Percentiles rank a stretch among this genome's conserved stretches.
These are phyloP conservation scores for Aspergillus coremiiformis DNA, from an alignment of 495 filamentous ascomycete genomes.

Conservation along the genomic window DNA sequence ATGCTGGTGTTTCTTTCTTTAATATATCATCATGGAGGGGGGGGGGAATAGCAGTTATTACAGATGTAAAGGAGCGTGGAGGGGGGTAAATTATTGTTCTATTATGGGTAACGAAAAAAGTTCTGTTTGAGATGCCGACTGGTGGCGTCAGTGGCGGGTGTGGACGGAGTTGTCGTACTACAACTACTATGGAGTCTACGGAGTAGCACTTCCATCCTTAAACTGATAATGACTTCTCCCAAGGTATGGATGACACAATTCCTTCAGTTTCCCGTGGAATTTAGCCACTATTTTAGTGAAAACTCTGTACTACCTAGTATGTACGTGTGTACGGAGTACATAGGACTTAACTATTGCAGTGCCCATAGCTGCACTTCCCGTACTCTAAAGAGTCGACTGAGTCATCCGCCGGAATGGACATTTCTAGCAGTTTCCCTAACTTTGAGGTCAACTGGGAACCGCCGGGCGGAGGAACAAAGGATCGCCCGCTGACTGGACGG, in stretches of 20 bases:
- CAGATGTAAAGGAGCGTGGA: no score
- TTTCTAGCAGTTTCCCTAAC: constrained; percentile 12
- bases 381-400: neutral
- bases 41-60: neutral
- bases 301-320: neutral
- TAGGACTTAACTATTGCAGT: neutral
- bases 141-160: constrained; percentile 27
- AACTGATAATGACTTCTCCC: neutral
- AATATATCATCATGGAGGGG: neutral
- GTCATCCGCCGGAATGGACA: constrained; percentile 1
- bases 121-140: constrained; percentile 8
- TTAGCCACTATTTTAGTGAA: neutral
- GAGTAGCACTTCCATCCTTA: no score
- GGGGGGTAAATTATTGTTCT: no score
- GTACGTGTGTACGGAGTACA: no score
- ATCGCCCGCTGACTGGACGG: constrained; percentile 8
- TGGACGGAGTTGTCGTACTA: constrained; percentile 11
- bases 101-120: neutral
- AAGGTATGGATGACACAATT: neutral
- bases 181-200: neutral
- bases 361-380: neutral
- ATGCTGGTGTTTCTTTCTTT: neutral
- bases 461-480: constrained; percentile 7
- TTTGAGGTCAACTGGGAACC: neutral
- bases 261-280: neutral